These are phyloP conservation scores for Corniculantispora saksenae DNA, from an alignment of 2,329 filamentous ascomycete genomes.

Conservation along the genomic window DNA sequence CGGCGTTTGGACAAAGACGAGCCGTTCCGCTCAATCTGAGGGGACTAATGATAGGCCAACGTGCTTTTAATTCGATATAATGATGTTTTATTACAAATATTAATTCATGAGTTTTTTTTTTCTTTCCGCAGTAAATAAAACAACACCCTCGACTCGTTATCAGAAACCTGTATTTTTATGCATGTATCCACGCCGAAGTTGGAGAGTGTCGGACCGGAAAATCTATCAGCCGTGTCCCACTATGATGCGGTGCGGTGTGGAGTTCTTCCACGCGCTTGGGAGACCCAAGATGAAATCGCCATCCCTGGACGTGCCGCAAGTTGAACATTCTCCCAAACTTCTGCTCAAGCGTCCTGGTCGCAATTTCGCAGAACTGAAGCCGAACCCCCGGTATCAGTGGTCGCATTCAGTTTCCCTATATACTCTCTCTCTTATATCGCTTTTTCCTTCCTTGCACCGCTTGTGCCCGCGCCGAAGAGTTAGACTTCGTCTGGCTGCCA, in stretches of 20 bases:
- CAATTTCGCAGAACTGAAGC: not conserved
- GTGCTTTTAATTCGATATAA: not conserved
- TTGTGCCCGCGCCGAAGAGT: constrained; percentile 15
- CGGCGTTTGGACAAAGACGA: constrained; percentile 24
- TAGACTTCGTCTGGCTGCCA: not conserved
- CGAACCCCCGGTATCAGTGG: not conserved
- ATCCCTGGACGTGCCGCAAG: constrained; percentile 19
- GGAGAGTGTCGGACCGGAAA: not conserved
- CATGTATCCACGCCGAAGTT: not conserved
- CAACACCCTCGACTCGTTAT: no score
- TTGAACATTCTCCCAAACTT: constrained; percentile 9
- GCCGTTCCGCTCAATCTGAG: not conserved
- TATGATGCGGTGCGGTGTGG: constrained; percentile 18
- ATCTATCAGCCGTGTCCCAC: constrained; percentile 16
- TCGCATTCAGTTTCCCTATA: constrained; percentile 3
- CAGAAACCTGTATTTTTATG: not conserved
- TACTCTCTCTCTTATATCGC: not conserved
- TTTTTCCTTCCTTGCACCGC: not conserved
- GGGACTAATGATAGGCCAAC: constrained; percentile 9
- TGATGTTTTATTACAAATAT: constrained; percentile 15
- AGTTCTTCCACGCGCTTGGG: constrained; percentile 18
- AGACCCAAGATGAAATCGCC: constrained; percentile 15
- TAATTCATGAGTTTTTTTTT: constrained; percentile 20
- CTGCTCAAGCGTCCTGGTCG: not conserved
- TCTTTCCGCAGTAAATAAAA: no score